Percentiles rank a stretch among this genome's conserved stretches.
phyloP scores from a whole-genome alignment of 2,329 filamentous ascomycete genomes.

The Mollisia scopiformis region DNA sequence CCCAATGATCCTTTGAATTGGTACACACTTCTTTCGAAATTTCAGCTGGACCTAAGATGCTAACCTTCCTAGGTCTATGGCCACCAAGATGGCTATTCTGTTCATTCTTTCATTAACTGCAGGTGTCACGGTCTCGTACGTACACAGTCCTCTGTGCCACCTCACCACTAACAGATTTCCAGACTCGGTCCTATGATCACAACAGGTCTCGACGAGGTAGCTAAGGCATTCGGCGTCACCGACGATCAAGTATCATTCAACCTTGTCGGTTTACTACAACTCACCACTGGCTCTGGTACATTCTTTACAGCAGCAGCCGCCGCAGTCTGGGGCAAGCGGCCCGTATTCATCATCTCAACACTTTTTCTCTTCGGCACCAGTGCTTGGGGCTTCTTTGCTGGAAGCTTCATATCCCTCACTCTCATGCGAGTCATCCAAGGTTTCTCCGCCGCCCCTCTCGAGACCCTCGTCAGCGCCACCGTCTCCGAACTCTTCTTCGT shows the following conservation, averaged over 20 bases:
- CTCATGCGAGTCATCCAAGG: conserved; percentile 37
- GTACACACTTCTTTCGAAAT: conserved; percentile 35
- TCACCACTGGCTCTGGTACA: conserved; percentile 44
- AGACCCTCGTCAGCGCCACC: conserved; percentile 38
- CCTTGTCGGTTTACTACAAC: conserved; percentile 39
- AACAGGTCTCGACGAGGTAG: conserved; percentile 40
- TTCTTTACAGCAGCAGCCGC: conserved; percentile 46
- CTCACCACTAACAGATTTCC: conserved; percentile 6
- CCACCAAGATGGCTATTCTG: conserved; percentile 33
- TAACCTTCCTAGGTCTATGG: conserved; percentile 20
- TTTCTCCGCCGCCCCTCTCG: conserved; percentile 33
- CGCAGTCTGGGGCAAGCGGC: conserved; percentile 37
- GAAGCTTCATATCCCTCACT: conserved; percentile 41
- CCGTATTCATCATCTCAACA: conserved; percentile 36
- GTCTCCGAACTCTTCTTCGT: conserved; percentile 51
- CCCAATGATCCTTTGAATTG: conserved; percentile 57
- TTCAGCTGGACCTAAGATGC: not conserved
- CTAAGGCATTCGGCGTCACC: conserved; percentile 40
- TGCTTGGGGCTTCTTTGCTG: conserved; percentile 44
- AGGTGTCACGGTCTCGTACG: conserved; percentile 33
- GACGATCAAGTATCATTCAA: conserved; percentile 40
- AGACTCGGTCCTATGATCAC: conserved; percentile 46
- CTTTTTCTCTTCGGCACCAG: conserved; percentile 40
- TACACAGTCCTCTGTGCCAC: conserved; percentile 16
- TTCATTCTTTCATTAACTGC: conserved; percentile 31